phyloP scores from a whole-genome alignment of 1,284 basidiomycete genomes.

The Ganoderma meredithae region DNA sequence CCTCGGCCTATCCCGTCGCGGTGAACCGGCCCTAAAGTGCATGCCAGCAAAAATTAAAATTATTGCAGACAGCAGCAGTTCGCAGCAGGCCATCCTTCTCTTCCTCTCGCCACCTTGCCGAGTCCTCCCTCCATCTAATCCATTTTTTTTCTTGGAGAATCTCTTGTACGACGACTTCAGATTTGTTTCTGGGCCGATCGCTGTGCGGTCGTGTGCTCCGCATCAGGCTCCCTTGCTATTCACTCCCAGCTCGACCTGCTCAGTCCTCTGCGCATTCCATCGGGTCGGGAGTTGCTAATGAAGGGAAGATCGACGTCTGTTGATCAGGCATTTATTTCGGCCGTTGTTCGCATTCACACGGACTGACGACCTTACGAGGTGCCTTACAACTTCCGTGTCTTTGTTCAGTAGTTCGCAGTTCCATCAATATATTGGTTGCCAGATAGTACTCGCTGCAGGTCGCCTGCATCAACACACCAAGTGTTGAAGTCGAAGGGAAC shows the following conservation, averaged over 20 bases:
- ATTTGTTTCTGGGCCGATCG: not conserved
- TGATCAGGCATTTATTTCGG: constrained; percentile 32
- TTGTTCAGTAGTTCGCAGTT: not conserved
- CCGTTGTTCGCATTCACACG: constrained; percentile 21
- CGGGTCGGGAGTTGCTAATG: constrained; percentile 32
- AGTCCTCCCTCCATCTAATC: not conserved
- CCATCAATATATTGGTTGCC: constrained; percentile 1
- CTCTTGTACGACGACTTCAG: not conserved
- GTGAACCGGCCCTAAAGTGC: constrained; percentile 5
- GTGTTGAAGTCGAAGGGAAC: not conserved
- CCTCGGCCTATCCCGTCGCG: no score
- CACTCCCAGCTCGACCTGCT: constrained; percentile 28
- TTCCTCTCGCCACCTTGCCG: not conserved
- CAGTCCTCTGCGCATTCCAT: constrained; percentile 19
- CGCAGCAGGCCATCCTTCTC: not conserved
- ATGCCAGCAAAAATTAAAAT: not conserved
- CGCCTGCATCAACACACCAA: not conserved
- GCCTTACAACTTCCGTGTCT: constrained; percentile 24
- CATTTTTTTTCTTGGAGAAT: not conserved
- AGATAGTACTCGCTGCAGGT: not conserved
- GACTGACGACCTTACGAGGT: constrained; percentile 33
- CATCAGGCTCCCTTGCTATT: constrained; percentile 25
- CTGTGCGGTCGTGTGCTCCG: not conserved
- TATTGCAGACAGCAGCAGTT: not conserved
- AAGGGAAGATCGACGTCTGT: constrained; percentile 26